phyloP scores from a whole-genome alignment of 805 yeast genomes.

The Blastobotrys americana region DNA sequence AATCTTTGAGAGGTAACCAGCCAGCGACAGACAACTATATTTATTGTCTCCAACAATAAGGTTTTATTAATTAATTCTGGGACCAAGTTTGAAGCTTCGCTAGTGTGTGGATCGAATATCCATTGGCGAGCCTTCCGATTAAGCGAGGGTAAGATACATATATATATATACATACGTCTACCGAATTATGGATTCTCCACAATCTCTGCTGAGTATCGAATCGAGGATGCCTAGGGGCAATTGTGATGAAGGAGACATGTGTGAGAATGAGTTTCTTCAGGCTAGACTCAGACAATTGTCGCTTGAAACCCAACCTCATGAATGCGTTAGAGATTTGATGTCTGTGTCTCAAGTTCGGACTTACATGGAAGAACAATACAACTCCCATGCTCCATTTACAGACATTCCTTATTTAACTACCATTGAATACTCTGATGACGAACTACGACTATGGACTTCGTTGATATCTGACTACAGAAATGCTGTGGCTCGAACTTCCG shows the following conservation, averaged over 20 bases:
- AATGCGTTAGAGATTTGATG: slow-evolving; percentile 2
- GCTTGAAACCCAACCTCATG: slow-evolving; percentile 1
- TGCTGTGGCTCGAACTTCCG: slow-evolving; percentile 26
- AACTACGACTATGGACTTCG: slow-evolving; percentile 31
- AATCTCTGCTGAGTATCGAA: neutral
- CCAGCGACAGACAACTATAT: no score
- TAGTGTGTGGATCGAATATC: no score
- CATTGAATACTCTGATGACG: slow-evolving; percentile 15
- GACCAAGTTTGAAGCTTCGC: no score
- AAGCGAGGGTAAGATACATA: no score
- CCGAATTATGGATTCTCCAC: neutral
- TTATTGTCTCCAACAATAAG: no score
- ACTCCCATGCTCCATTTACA: slow-evolving; percentile 5
- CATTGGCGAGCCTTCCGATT: no score
- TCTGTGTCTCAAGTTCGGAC: slow-evolving; percentile 9
- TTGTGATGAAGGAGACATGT: slow-evolving; percentile 3
- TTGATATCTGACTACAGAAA: slow-evolving; percentile 29
- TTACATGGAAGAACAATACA: slow-evolving; percentile 6
- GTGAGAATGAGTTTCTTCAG: slow-evolving; percentile 1
- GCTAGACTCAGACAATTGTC: neutral
- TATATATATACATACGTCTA: no score
- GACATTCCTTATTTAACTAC: slow-evolving; percentile 16
- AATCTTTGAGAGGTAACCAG: no score
- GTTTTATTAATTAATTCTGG: no score
- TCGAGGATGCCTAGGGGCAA: neutral